These are phyloP conservation scores for Trichosporon sp. DNA, from an alignment of 1,284 basidiomycete species.

Conservation along the genomic window DNA sequence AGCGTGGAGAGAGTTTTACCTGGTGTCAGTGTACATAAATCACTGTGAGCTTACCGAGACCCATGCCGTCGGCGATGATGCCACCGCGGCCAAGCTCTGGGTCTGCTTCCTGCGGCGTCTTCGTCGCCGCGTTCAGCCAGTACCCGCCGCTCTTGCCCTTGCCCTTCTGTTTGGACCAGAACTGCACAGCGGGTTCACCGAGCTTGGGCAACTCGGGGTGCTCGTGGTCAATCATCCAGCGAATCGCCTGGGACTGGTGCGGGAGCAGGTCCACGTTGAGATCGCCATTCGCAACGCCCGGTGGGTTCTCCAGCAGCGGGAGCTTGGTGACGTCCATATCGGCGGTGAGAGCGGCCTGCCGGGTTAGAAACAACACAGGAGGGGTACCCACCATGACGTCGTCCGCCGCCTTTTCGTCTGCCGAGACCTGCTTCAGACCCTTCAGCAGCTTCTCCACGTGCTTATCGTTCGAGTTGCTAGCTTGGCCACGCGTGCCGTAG, in stretches of 20 bases:
- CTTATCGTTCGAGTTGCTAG: slow-evolving; percentile 55
- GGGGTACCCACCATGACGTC: slow-evolving; percentile 62
- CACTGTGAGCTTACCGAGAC: slow-evolving; percentile 56
- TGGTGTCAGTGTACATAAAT: slow-evolving; percentile 26
- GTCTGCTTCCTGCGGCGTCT: slow-evolving; percentile 67
- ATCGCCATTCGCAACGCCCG: slow-evolving; percentile 66
- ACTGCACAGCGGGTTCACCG: slow-evolving; percentile 75
- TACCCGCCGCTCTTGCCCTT: slow-evolving; percentile 53
- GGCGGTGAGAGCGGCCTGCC: slow-evolving; percentile 46
- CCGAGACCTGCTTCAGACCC: slow-evolving; percentile 72
- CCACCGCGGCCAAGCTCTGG: slow-evolving; percentile 78
- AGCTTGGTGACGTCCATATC: slow-evolving; percentile 48
- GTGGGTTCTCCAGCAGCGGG: slow-evolving; percentile 62
- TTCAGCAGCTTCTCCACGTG: slow-evolving; percentile 69
- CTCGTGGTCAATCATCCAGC: slow-evolving; percentile 76
- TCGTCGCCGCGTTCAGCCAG: slow-evolving; percentile 69
- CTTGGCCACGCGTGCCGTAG: slow-evolving; percentile 21
- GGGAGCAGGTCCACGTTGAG: slow-evolving; percentile 71
- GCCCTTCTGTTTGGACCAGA: slow-evolving; percentile 70
- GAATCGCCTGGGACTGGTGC: slow-evolving; percentile 63
- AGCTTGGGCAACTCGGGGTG: slow-evolving; percentile 71
- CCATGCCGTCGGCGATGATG: slow-evolving; percentile 87
- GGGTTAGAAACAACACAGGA: background rate
- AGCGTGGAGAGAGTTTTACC: slow-evolving; percentile 85
- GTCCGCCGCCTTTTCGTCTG: slow-evolving; percentile 63